phyloP scores from a whole-genome alignment of 331 rosid genomes.

The Malus hybrid region DNA sequence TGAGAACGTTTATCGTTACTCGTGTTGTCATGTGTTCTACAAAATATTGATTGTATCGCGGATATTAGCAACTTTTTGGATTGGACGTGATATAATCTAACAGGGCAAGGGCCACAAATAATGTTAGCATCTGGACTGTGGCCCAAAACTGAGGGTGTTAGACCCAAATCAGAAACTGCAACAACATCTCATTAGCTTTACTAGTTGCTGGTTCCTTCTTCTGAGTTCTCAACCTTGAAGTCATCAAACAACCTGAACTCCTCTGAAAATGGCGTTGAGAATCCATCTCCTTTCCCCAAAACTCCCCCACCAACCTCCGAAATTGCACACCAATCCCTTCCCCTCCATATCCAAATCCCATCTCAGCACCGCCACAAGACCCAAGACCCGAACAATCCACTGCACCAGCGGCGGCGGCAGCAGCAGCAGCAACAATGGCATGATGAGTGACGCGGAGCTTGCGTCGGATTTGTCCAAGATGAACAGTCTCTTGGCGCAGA shows the following conservation, averaged over 20 bases:
- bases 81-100: too few species aligned
- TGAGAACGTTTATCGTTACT: too few species aligned
- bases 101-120: background rate
- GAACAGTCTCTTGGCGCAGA: constrained; percentile 28
- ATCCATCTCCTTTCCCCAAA: constrained; percentile 4
- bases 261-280: constrained; percentile 34
- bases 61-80: too few species aligned
- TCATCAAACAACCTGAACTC: background rate
- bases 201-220: background rate
- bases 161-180: too few species aligned
- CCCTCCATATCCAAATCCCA: constrained; percentile 1
- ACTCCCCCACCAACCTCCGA: constrained; percentile 7
- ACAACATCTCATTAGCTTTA: too few species aligned
- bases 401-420: constrained; percentile 21
- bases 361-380: constrained; percentile 3
- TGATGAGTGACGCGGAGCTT: constrained; percentile 39
- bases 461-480: constrained; percentile 50
- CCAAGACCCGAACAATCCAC: constrained; percentile 19
- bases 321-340: background rate
- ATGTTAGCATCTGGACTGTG: background rate
- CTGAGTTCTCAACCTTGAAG: background rate
- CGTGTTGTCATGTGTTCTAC: too few species aligned
- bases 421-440: background rate
- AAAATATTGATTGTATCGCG: too few species aligned
- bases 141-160: background rate